These are phyloP conservation scores for Physocladia obscura DNA, from an alignment of 192 early-diverging fungal genomes.

Conservation along the genomic window DNA sequence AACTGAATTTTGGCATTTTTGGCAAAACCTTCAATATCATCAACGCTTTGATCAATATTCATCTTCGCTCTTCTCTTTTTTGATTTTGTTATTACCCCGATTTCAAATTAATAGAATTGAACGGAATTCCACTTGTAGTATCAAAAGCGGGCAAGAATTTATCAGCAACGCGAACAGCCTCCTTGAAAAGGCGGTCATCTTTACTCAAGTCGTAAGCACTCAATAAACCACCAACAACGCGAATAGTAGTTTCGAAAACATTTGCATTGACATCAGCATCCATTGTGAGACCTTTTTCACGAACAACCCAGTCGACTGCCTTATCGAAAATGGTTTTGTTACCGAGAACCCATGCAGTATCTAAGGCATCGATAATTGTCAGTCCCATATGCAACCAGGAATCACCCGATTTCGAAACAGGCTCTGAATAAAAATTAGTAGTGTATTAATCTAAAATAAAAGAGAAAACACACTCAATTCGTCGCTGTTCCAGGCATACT, in stretches of 20 bases:
- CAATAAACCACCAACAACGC: slow-evolving; percentile 79
- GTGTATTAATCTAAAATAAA: background rate
- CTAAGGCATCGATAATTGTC: slow-evolving; percentile 81
- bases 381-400: slow-evolving; percentile 80
- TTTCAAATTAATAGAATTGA: slow-evolving; percentile 58
- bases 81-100: too few species aligned
- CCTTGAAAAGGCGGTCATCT: slow-evolving; percentile 62
- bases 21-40: too few species aligned
- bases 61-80: too few species aligned
- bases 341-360: slow-evolving; percentile 80
- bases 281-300: slow-evolving; percentile 55
- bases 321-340: slow-evolving; percentile 68
- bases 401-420: slow-evolving; percentile 62
- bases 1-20: too few species aligned
- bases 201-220: slow-evolving; percentile 72
- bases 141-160: slow-evolving; percentile 69
- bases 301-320: slow-evolving; percentile 64
- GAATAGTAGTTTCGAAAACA: slow-evolving; percentile 87
- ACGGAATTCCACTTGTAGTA: slow-evolving; percentile 67
- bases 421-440: slow-evolving; percentile 23
- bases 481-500: slow-evolving; percentile 75
- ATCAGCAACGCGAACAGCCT: slow-evolving; percentile 76
- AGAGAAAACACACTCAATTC: slow-evolving; percentile 58
- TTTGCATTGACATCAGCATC: slow-evolving; percentile 53
- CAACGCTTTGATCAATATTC: slow-evolving; percentile 49